Conservation (phyloP, 805 yeast species). For the Komagataella pastoris region DNA sequence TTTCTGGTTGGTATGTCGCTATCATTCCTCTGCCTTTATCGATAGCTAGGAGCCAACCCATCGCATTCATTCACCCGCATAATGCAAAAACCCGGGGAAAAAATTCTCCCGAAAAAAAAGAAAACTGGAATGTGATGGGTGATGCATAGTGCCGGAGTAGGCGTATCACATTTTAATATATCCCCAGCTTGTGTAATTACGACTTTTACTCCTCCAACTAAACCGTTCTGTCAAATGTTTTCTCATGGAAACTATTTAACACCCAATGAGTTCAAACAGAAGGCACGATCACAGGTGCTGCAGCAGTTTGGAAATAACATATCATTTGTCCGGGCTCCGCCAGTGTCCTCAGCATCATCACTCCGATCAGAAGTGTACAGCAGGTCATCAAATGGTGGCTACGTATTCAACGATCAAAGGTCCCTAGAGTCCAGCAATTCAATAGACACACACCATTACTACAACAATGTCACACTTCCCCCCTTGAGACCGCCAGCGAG, state of each 20-base stretch:
- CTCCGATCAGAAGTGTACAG: background rate
- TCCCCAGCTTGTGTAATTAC: background rate
- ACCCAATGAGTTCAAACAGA: background rate
- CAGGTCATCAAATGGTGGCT: background rate
- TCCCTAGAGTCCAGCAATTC: background rate
- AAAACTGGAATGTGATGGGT: background rate
- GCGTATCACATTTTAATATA: background rate
- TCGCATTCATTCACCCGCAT: background rate
- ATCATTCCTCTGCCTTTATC: background rate
- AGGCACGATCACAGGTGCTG: background rate
- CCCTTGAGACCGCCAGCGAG: background rate
- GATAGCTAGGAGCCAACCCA: background rate
- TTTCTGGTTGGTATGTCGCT: too few species aligned
- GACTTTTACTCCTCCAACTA: too few species aligned
- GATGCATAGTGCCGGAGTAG: background rate
- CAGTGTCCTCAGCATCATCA: background rate
- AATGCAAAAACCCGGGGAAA: background rate
- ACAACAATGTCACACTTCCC: background rate
- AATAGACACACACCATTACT: background rate
- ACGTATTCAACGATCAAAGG: background rate
- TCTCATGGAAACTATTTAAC: background rate
- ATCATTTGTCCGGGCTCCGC: background rate
- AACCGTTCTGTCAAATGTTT: background rate
- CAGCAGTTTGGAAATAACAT: background rate
- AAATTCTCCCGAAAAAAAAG: background rate